These are phyloP conservation scores for Eragrostis tef DNA, from an alignment of 202 grass and related monocot genomes.

Conservation along the genomic window DNA sequence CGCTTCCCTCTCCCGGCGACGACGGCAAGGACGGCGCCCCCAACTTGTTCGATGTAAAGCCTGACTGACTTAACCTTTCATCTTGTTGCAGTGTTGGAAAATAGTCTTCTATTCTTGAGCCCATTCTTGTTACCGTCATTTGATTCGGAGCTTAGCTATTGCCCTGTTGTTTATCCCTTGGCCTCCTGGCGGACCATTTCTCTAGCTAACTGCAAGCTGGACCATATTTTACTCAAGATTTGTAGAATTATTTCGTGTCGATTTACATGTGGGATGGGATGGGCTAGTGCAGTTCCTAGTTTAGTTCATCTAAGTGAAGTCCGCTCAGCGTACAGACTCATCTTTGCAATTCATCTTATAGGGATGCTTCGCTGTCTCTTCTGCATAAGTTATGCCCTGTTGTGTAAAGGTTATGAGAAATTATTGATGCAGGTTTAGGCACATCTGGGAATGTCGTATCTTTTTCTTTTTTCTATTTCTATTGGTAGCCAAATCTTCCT, in stretches of 20 bases:
- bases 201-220: neutral
- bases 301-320: neutral
- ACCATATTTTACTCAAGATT: neutral
- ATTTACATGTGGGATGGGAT: neutral
- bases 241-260: neutral
- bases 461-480: neutral
- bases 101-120: neutral
- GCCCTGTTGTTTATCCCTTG: neutral
- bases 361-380: neutral
- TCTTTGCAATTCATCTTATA: neutral
- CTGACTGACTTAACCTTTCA: neutral
- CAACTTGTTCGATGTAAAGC: conserved; percentile 51
- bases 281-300: neutral
- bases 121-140: neutral
- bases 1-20: conserved; percentile 12
- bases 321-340: neutral
- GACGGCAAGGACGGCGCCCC: neutral
- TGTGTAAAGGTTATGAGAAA: neutral
- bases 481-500: neutral
- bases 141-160: neutral
- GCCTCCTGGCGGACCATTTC: neutral
- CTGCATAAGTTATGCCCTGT: neutral
- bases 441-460: neutral
- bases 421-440: neutral
- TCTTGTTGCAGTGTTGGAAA: neutral